phyloP scores from a whole-genome alignment of 306 rosid genomes.

The Vigna angularis region DNA sequence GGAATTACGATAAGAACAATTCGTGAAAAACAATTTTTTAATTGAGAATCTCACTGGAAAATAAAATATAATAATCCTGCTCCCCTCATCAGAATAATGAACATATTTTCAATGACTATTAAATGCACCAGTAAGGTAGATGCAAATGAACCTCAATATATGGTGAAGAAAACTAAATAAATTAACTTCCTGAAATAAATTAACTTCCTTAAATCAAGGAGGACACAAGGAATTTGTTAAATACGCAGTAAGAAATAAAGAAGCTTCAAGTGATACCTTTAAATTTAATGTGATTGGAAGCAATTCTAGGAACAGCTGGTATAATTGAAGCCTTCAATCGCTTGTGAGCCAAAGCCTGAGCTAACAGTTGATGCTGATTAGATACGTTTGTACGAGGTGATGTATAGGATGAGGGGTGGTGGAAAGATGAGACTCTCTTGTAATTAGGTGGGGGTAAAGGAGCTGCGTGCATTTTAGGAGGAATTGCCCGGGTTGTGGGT shows the following conservation, averaged over 20 bases:
- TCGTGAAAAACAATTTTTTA: neutral
- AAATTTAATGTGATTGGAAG: conserved; percentile 31
- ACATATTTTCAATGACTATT: neutral
- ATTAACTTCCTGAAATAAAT: neutral
- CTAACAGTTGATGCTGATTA: conserved; percentile 9
- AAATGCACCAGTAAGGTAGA: conserved; percentile 30
- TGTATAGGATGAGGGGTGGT: conserved; percentile 11
- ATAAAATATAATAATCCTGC: conserved; percentile 9
- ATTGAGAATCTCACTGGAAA: neutral
- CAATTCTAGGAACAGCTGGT: conserved; percentile 9
- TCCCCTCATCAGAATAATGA: neutral
- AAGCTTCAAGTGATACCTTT: conserved; percentile 43
- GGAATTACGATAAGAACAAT: neutral
- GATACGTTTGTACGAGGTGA: neutral
- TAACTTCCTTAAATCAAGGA: neutral
- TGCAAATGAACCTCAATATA: conserved; percentile 6
- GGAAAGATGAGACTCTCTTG: conserved; percentile 27
- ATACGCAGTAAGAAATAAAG: conserved; percentile 22
- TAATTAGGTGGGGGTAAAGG: conserved; percentile 17
- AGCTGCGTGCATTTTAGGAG: conserved; percentile 8
- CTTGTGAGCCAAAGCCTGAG: conserved; percentile 33
- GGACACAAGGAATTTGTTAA: conserved; percentile 5
- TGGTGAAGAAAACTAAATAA: neutral
- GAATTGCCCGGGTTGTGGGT: conserved; percentile 26
- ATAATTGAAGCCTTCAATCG: conserved; percentile 22